phyloP scores from a whole-genome alignment of 768 basidiomycete species.

The Boletus vinaceobasis region DNA sequence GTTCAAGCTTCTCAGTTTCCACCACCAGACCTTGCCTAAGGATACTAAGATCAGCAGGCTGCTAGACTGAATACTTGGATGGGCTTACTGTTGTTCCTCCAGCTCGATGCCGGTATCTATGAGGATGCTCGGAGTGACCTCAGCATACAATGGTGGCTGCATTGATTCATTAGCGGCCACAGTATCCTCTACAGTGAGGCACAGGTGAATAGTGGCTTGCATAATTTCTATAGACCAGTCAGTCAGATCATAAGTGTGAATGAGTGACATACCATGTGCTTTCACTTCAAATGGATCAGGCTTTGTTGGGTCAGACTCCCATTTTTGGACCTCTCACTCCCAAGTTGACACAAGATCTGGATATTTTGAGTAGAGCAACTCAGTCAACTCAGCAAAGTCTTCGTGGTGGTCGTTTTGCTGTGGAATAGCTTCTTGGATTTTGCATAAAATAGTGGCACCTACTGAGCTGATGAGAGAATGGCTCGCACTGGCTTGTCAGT shows the following conservation, averaged over 20 bases:
- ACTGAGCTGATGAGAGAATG: not conserved
- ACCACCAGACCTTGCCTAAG: not conserved
- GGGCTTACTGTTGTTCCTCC: not conserved
- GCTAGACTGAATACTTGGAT: no score
- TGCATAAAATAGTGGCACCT: not conserved
- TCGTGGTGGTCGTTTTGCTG: not conserved
- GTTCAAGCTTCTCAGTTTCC: not conserved
- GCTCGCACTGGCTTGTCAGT: no score
- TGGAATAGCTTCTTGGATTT: not conserved
- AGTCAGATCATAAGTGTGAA: no score
- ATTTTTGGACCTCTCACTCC: not conserved
- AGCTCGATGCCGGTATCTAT: not conserved
- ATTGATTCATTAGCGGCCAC: not conserved
- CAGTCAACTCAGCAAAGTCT: not conserved
- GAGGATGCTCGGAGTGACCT: not conserved
- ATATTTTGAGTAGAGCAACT: not conserved
- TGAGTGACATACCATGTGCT: not conserved
- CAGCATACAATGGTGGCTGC: not conserved
- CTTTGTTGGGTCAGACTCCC: not conserved
- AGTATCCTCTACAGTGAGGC: not conserved
- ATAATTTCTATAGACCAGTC: not conserved
- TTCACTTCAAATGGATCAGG: not conserved
- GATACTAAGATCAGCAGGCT: no score
- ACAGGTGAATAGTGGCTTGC: not conserved
- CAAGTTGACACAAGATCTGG: not conserved